Evolutionary conservation across 2,329 filamentous ascomycete genomes (phyloP), one percentile per base, ranked within the genome.

Genomic region (Triangularia setosa): DNA sequence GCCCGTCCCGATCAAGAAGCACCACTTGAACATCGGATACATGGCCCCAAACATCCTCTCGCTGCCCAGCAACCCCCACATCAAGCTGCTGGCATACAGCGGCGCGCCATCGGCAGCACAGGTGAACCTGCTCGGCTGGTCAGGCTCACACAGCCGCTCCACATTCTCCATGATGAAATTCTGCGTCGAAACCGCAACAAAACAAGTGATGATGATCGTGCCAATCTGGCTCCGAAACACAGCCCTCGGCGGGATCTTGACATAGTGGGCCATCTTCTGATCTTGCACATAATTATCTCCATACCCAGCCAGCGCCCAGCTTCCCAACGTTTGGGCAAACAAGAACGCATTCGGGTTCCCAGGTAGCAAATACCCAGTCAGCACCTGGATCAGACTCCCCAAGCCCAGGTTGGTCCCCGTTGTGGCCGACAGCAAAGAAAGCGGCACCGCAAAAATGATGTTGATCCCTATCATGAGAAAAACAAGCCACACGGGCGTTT

Each of bases 11-110:
- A 80, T 77, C 23, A 79, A 73, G 72, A 80, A 80, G 64, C 79
- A 80, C 77, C 76, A 80, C 68, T 78, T 78, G 60, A 80, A 73
- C 25, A 80, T 69, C 3, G 78, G 78, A 63, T 80, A 80, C 35
- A 79, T 68, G 3, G 73, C 71, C 62, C 76, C 75, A 69, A 81
- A 81, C 75, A 80, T 77, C 58, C 73, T 69, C 55, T 75, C 64
- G 6, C 72, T 73, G 11, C 76, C 76, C 4, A 78, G 70, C 1
- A 76, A 69, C 2, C 76, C 76, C 74, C 74, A 77, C 73, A 77
- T 77, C 11, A 78, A 65, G 27, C 71, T 72, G 63, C 65, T 71
- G 56, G 73, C 70, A 64, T 75, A 77, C 24, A 77, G 69, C 18
- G 73, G 73, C 23, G 64, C 64, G 40, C 70, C 73, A 61, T 75